Base-by-base conservation (phyloP, 2,329 filamentous ascomycete species). In the Didymella sp. region DNA sequence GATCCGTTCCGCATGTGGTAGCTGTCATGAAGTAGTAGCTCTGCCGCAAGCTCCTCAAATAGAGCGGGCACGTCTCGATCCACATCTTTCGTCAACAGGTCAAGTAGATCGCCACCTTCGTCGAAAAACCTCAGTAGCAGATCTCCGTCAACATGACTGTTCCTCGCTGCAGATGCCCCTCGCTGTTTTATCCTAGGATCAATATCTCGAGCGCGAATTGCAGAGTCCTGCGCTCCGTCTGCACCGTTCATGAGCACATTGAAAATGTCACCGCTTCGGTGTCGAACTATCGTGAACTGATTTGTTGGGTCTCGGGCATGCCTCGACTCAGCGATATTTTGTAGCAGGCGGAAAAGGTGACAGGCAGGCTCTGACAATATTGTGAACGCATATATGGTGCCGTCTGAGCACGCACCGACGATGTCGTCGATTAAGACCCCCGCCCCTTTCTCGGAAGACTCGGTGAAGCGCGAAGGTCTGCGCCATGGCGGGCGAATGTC, bases 321-420 rank as follows among this genome's bases (percentile, higher is more conserved):
- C 43, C 70, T 69, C 9, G 56, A 62, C 30, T 69, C 63, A 24
- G 76, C 66, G 28, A 96, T 72, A 56, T 89, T 88, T 68, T 96
- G 88, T 1, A 97, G 71, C 60, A 94, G 86, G 55, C 84, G 83
- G 5, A 98, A 80, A 4, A 96, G 79, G 6, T 82, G 81, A 85
- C 89, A 90, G 7, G 88, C 83, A 2, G 84, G 75, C 17, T 83
- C 68, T 9, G 82, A 78, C 0, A 98, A 77, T 13, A 93, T 77
- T 1, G 84, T 84, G 65, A 97, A 89, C 15, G 78, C 73, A 40
- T 81, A 79, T 13, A 86, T 67, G 1, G 80, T 78, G 30, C 84
- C 84, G 54, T 84, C 82, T 51, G 80, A 77, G 44, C 80, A 80
- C 21, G 79, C 79, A 22, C 81, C 79, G 13, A 85, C 63, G 24